A percentile compares a stretch with the other conserved stretches of the same genome.
phyloP scores from a whole-genome alignment of 1,284 basidiomycete genomes.

The Pyrrhoderma noxium region DNA sequence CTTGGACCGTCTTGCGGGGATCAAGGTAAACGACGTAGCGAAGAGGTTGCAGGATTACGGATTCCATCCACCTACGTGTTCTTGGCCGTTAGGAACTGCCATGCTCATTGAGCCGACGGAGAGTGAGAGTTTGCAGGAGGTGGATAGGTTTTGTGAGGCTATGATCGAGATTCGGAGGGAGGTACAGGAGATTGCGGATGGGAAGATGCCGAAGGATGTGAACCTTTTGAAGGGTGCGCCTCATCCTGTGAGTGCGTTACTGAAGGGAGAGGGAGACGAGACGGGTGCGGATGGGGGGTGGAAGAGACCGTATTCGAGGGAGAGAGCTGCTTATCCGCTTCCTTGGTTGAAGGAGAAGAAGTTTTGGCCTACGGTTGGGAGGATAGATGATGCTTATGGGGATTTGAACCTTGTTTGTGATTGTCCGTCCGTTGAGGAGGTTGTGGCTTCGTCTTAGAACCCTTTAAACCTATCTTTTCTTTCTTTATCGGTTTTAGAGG shows the following conservation, averaged over 20 bases:
- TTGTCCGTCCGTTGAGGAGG: slow-evolving; percentile 82
- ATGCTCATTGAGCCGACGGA: slow-evolving; percentile 96
- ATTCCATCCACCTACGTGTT: slow-evolving; percentile 88
- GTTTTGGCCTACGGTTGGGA: slow-evolving; percentile 89
- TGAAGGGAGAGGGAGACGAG: slow-evolving; percentile 72
- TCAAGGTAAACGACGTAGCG: slow-evolving; percentile 94
- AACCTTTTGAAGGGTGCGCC: slow-evolving; percentile 94
- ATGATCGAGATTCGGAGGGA: slow-evolving; percentile 95
- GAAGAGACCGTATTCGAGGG: slow-evolving; percentile 86
- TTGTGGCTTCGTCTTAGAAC: too few species aligned
- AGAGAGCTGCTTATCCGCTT: slow-evolving; percentile 80
- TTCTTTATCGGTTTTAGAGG: too few species aligned
- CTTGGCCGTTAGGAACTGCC: slow-evolving; percentile 91
- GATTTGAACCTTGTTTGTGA: slow-evolving; percentile 84
- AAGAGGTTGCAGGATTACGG: slow-evolving; percentile 91
- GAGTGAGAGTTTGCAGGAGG: slow-evolving; percentile 84
- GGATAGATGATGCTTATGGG: slow-evolving; percentile 87
- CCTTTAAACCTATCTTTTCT: too few species aligned
- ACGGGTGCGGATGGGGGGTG: slow-evolving; percentile 85
- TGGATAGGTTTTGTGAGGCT: slow-evolving; percentile 92
- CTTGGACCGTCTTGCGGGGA: slow-evolving; percentile 80
- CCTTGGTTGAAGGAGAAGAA: slow-evolving; percentile 76
- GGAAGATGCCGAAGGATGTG: slow-evolving; percentile 80
- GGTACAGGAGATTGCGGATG: slow-evolving; percentile 80
- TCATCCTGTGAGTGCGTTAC: slow-evolving; percentile 76